Conservation (phyloP, 73 alveolate species). For the Urostyla sp. region DNA sequence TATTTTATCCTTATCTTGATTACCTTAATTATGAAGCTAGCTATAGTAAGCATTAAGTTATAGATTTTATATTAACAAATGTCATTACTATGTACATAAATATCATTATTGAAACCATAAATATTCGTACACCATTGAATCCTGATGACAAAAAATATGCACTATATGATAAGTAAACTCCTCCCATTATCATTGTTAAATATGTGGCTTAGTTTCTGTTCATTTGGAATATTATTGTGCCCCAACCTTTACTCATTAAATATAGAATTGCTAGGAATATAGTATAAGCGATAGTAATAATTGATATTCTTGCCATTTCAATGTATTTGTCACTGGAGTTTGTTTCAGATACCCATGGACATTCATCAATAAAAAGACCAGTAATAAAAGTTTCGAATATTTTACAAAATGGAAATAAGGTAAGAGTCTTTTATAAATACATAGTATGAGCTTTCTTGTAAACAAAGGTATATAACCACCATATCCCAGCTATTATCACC, state of each 20-base stretch:
- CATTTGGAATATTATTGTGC: constrained; percentile 16
- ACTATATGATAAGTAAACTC: constrained; percentile 54
- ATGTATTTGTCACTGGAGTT: constrained; percentile 30
- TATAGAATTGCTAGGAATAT: constrained; percentile 9
- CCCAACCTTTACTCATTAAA: constrained; percentile 56
- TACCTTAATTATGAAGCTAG: background rate
- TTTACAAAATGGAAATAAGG: constrained; percentile 22
- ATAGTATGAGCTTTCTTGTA: constrained; percentile 10
- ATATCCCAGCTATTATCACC: constrained; percentile 3
- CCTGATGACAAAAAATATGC: constrained; percentile 61
- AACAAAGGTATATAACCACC: constrained; percentile 18
- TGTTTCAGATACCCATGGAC: constrained; percentile 27
- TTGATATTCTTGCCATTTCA: constrained; percentile 48
- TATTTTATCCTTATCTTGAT: constrained; percentile 18
- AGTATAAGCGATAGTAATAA: constrained; percentile 40
- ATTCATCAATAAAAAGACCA: constrained; percentile 5
- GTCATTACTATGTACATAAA: constrained; percentile 12
- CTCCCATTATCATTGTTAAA: constrained; percentile 62
- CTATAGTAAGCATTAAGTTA: background rate
- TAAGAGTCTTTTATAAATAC: constrained; percentile 1
- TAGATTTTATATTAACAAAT: background rate
- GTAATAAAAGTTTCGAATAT: constrained; percentile 18
- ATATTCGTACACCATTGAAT: constrained; percentile 12
- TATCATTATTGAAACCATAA: constrained; percentile 28
- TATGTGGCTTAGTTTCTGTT: constrained; percentile 57